Base-by-base conservation (phyloP, 257 asterid genomes). In the Solanum medicagineum region DNA sequence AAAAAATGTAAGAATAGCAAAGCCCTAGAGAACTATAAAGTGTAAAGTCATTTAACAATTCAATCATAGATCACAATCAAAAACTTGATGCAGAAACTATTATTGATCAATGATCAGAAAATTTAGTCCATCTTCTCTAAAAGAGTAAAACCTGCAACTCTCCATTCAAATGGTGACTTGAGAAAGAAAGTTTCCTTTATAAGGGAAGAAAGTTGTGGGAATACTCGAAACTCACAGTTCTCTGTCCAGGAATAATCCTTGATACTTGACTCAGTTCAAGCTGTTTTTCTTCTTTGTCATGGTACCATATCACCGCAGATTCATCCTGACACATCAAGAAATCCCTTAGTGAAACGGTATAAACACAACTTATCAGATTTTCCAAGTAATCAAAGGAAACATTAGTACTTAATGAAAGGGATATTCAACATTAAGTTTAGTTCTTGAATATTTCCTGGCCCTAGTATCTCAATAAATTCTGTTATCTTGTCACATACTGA, bases 201-300 rank as follows among this genome's bases (percentile, higher is more conserved):
- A 15, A 32, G 16, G 16, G 80, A 83, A 73, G 54, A 29, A 53
- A 85, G 77, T 40, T 40, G 80, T 75, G 86, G 65, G 84, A 86
- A 77, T 13, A 51, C 75, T 84, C 87, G 86, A 84, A 84, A 92
- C 98, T 96, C 88, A 96, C 99, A 86, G 99, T 95, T 87, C 99
- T 90, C 89, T 95, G 98, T 82, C 99, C 99, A 44, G 99, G 99
- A 86, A 96, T 90, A 83, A 96, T 96, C 89, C 88, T 88, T 83
- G 97, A 89, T 88, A 96, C 95, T 29, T 86, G 94, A 57, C 89
- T 89, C 77, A 96, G 89, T 80, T 95, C 96, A 57, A 96, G 97
- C 80, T 90, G 95, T 81, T 93, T 96, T 90, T 94, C 99, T 32
- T 94, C 96, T 90, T 90, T 92, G 45, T 97, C 97, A 65, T 91